These are phyloP conservation scores for Calonectria montana DNA, from an alignment of 2,329 filamentous ascomycete genomes.

Conservation along the genomic window DNA sequence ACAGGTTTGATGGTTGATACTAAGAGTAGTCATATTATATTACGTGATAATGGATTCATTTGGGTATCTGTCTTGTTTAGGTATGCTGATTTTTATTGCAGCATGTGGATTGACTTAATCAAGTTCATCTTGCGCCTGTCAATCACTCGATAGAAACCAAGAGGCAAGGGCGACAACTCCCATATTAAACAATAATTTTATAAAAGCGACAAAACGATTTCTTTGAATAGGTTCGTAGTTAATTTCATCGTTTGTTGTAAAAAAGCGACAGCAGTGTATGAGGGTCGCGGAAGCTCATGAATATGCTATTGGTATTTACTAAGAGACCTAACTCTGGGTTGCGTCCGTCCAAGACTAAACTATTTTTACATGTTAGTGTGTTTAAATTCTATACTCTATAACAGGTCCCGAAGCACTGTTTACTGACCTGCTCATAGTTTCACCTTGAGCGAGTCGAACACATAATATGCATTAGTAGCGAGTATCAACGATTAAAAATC, in stretches of 20 bases:
- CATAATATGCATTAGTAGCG: too few species aligned
- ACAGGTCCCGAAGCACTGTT: too few species aligned
- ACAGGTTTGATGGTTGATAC: neutral
- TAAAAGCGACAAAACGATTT: neutral
- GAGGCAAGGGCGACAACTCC: neutral
- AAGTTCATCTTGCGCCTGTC: neutral
- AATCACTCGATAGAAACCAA: neutral
- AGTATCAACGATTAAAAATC: too few species aligned
- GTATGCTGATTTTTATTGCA: neutral
- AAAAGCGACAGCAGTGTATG: neutral
- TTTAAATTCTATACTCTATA: too few species aligned
- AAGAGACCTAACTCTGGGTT: too few species aligned
- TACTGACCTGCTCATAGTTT: too few species aligned
- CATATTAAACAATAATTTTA: neutral
- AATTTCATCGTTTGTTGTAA: neutral
- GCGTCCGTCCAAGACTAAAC: too few species aligned
- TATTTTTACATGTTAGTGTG: too few species aligned
- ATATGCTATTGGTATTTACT: neutral
- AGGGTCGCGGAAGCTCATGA: neutral
- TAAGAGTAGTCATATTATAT: neutral
- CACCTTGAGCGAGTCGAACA: too few species aligned
- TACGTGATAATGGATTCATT: neutral
- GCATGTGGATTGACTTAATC: neutral
- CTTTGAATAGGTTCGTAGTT: neutral
- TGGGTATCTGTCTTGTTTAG: neutral